These are phyloP conservation scores for Neurospora pannonica DNA, from an alignment of 495 filamentous ascomycete species.

Conservation along the genomic window DNA sequence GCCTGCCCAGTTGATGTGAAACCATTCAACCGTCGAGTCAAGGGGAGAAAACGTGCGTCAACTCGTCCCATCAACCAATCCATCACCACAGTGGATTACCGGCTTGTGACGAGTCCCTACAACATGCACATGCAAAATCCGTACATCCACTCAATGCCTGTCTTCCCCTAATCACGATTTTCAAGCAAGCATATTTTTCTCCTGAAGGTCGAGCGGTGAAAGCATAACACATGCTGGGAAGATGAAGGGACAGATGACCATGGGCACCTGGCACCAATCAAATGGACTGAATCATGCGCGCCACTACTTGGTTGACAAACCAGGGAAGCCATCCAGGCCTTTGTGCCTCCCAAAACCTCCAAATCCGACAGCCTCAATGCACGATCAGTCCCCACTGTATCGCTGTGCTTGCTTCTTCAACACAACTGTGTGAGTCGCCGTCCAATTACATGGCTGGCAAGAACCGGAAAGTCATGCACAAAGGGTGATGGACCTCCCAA, in stretches of 20 bases:
- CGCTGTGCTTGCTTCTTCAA: background rate
- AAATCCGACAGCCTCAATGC: background rate
- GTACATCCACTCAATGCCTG: background rate
- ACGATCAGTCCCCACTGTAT: background rate
- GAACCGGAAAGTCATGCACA: background rate
- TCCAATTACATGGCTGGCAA: background rate
- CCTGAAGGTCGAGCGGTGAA: background rate
- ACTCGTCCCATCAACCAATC: background rate
- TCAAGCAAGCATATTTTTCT: background rate
- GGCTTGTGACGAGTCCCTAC: background rate
- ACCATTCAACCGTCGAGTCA: background rate
- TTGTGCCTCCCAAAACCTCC: background rate
- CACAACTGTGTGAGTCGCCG: background rate
- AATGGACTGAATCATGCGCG: background rate
- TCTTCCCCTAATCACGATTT: background rate
- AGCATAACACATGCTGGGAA: background rate
- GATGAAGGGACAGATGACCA: background rate
- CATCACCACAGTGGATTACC: background rate
- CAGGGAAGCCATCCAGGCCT: background rate
- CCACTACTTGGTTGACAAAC: background rate
- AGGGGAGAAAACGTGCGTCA: background rate
- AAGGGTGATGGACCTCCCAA: background rate
- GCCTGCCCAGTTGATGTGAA: background rate
- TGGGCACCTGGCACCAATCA: background rate
- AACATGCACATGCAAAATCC: background rate